Base-by-base conservation (phyloP, 2,329 filamentous ascomycete genomes). In the Pezicula carpinea region DNA sequence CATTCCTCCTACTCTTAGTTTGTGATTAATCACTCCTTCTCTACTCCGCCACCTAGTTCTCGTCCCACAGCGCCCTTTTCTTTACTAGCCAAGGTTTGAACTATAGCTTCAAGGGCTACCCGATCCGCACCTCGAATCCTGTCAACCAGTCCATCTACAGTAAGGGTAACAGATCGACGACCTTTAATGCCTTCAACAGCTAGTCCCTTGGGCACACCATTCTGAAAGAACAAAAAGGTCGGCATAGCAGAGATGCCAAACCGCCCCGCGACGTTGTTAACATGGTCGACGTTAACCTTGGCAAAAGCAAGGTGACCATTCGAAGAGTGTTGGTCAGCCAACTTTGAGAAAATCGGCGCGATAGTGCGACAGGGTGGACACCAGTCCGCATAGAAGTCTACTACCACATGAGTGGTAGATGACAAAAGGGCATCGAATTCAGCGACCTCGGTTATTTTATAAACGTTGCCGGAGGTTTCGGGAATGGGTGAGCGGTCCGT, bases 351-450 rank as follows among this genome's bases (percentile, higher is more conserved):
- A 49, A 75, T 57, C 51, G 79, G 79, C 18, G 76, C 74, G 59
- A 82, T 81, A 56, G 68, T 67, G 65, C 77, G 79, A 75, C 79
- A 82, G 22, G 79, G 79, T 33, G 70, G 72, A 65, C 79, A 82
- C 79, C 79, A 82, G 58, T 73, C 67, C 49, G 79, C 78, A 65
- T 69, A 75, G 66, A 81, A 80, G 61, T 82, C 77, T 53, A 77
- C 65, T 50, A 73, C 70, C 53, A 80, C 75, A 64, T 73, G 76
- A 39, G 69, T 72, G 40, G 68, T 76, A 8, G 62, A 63, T 14
- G 64, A 55, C 57, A 79, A 59, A 52, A 81, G 74, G 32, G 64
- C 56, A 51, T 76, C 62, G 57, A 80, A 77, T 55, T 79, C 68
- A 43, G 66, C 58, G 53, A 66, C 65, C 41, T 68, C 63, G 48